A percentile compares a stretch with the other conserved stretches of the same genome.
Evolutionary conservation across 768 basidiomycete species (phyloP).

Genomic region (Suillus placidus): DNA sequence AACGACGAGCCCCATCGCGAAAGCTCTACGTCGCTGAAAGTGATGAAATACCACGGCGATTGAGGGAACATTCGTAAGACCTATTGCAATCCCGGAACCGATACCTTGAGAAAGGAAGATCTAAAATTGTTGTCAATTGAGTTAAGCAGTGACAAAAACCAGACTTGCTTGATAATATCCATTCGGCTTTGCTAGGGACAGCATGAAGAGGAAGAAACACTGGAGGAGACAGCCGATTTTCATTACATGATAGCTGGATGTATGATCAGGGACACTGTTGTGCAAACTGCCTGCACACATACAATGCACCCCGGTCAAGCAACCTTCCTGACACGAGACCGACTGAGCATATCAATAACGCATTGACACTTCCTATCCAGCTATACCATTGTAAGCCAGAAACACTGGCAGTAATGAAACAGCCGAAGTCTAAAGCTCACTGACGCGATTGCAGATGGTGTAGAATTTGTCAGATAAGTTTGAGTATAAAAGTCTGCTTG

Average conservation of each 20-base stretch:
- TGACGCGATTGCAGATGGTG: slow-evolving; percentile 41
- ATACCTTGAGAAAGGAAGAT: slow-evolving; percentile 49
- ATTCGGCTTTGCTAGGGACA: slow-evolving; percentile 44
- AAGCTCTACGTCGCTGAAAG: slow-evolving; percentile 43
- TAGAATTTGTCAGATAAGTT: slow-evolving; percentile 37
- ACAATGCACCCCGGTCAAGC: slow-evolving; percentile 57
- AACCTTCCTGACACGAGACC: slow-evolving; percentile 52
- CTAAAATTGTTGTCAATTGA: slow-evolving; percentile 28
- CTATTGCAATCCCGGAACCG: slow-evolving; percentile 31
- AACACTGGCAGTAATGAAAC: background rate
- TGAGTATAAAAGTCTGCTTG: slow-evolving; percentile 41
- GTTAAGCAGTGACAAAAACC: background rate
- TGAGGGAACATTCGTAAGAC: slow-evolving; percentile 49
- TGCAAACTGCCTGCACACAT: slow-evolving; percentile 12
- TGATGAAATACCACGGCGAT: slow-evolving; percentile 46
- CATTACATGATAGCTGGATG: slow-evolving; percentile 44
- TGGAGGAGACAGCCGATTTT: slow-evolving; percentile 48
- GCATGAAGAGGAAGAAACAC: slow-evolving; percentile 43
- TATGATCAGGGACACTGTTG: background rate
- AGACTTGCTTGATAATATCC: slow-evolving; percentile 39
- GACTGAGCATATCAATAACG: slow-evolving; percentile 45
- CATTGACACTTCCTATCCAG: slow-evolving; percentile 53
- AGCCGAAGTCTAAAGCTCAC: slow-evolving; percentile 9
- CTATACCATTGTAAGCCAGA: slow-evolving; percentile 20
- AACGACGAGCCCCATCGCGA: slow-evolving; percentile 48